A percentile compares a stretch with the other conserved stretches of the same genome.
Conservation (phyloP, 1,284 basidiomycete species). For the Schizophyllum amplum region DNA sequence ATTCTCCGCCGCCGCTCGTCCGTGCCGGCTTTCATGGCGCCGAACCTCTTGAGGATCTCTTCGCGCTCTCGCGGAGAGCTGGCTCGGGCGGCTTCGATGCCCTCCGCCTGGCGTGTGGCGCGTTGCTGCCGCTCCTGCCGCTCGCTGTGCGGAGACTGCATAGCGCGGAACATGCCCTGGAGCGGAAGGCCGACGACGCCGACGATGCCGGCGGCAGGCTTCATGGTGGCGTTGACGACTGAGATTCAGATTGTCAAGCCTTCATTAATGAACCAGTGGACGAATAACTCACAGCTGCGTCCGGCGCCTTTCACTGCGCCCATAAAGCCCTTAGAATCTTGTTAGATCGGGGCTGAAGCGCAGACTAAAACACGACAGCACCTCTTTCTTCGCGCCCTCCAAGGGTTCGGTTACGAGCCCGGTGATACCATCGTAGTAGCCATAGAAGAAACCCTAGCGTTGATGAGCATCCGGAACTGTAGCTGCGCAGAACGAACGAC, state of each 20-base stretch:
- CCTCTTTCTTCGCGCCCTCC: slow-evolving; percentile 40
- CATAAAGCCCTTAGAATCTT: slow-evolving; percentile 27
- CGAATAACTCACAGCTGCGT: slow-evolving; percentile 31
- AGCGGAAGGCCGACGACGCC: slow-evolving; percentile 35
- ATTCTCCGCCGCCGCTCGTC: not conserved
- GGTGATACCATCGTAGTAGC: slow-evolving; percentile 36
- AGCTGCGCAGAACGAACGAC: not conserved
- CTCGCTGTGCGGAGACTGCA: slow-evolving; percentile 14
- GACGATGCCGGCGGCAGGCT: slow-evolving; percentile 36
- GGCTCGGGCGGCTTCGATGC: slow-evolving; percentile 23
- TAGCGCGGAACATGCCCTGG: slow-evolving; percentile 29
- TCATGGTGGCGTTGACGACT: slow-evolving; percentile 37
- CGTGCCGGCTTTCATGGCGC: not conserved
- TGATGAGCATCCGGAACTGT: not conserved
- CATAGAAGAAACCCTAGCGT: not conserved
- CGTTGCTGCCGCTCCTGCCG: slow-evolving; percentile 24
- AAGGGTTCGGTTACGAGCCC: slow-evolving; percentile 44
- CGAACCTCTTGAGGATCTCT: not conserved
- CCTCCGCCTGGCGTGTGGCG: slow-evolving; percentile 29
- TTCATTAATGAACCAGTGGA: not conserved
- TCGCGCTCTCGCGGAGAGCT: not conserved
- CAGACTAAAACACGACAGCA: slow-evolving; percentile 10
- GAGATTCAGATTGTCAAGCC: not conserved
- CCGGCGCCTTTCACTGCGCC: slow-evolving; percentile 43
- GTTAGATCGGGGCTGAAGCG: not conserved